Evolutionary conservation across 2,329 filamentous ascomycete species (phyloP).

Genomic region (Diaporthe ampelina): DNA sequence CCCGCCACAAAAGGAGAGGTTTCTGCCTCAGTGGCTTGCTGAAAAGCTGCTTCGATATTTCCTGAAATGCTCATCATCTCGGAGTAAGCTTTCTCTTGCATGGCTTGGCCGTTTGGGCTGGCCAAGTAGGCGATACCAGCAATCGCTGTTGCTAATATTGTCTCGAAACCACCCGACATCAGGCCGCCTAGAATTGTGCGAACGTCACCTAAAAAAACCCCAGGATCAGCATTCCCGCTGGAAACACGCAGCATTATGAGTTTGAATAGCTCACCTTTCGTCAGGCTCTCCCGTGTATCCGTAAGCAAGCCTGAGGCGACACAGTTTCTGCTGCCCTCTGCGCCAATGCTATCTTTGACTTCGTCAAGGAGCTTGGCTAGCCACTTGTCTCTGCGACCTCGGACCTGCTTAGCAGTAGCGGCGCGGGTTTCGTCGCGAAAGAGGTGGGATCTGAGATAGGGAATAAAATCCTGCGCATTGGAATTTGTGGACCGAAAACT

Average conservation of each 20-base stretch:
- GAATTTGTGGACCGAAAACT: conserved; percentile 36
- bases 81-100: conserved; percentile 42
- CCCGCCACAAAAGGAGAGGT: conserved; percentile 41
- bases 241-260: background rate
- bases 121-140: conserved; percentile 44
- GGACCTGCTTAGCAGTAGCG: background rate
- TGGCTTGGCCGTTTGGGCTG: conserved; percentile 39
- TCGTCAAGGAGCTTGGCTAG: conserved; percentile 27
- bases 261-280: background rate
- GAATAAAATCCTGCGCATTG: conserved; percentile 31
- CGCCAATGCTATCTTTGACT: background rate
- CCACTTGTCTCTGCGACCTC: conserved; percentile 31
- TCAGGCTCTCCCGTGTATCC: conserved; percentile 21
- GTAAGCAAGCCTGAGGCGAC: conserved; percentile 32
- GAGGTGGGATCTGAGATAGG: conserved; percentile 16
- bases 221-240: background rate
- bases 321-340: conserved; percentile 10
- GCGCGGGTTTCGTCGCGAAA: conserved; percentile 18
- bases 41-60: conserved; percentile 15
- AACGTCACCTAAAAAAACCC: conserved; percentile 38
- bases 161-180: conserved; percentile 46
- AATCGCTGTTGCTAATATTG: conserved; percentile 44
- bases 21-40: conserved; percentile 39
- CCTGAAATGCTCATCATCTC: conserved; percentile 39
- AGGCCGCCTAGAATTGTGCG: conserved; percentile 44